phyloP scores from a whole-genome alignment of 306 rosid genomes.

The Vigna hirtella region DNA sequence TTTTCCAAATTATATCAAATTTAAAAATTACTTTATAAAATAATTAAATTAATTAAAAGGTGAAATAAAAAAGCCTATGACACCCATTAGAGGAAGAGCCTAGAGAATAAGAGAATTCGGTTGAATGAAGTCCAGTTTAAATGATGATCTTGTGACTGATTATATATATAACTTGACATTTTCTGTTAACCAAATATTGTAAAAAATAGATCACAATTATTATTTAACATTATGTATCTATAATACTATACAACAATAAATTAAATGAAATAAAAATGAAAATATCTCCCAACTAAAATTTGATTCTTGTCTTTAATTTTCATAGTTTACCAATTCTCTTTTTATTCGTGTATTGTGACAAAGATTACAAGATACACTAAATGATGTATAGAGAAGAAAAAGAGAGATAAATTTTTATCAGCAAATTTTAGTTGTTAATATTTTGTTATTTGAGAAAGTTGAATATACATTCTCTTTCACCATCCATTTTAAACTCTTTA shows the following conservation, averaged over 20 bases:
- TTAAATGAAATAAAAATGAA: background rate
- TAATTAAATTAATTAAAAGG: background rate
- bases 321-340: too few species aligned
- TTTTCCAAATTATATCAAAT: background rate
- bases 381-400: background rate
- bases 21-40: background rate
- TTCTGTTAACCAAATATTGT: too few species aligned
- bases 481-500: too few species aligned
- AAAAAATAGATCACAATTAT: background rate
- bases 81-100: background rate
- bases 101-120: background rate
- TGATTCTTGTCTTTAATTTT: too few species aligned
- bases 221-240: background rate
- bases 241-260: background rate
- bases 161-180: too few species aligned
- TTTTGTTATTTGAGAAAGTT: too few species aligned
- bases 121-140: background rate
- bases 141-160: too few species aligned
- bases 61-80: background rate
- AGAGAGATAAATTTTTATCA: background rate
- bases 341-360: too few species aligned
- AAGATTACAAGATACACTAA: too few species aligned
- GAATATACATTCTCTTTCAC: too few species aligned
- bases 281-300: too few species aligned
- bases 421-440: too few species aligned